Percentiles rank a stretch among this genome's conserved stretches.
phyloP scores from a whole-genome alignment of 2,329 filamentous ascomycete genomes.

The Fusarium sororula region DNA sequence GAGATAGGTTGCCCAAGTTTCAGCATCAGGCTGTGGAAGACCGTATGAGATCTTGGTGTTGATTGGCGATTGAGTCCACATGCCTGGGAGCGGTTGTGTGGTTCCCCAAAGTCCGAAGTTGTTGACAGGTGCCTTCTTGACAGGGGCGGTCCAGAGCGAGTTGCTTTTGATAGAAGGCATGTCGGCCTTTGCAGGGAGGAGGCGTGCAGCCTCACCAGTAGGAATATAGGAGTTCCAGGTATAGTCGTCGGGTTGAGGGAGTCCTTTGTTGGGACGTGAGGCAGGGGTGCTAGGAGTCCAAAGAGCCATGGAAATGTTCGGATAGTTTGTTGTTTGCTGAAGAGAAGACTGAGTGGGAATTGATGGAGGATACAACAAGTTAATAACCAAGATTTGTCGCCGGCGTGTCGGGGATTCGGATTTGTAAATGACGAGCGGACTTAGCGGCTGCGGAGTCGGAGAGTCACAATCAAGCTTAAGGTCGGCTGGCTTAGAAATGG shows the following conservation, averaged over 20 bases:
- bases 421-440: conserved; percentile 35
- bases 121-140: conserved; percentile 27
- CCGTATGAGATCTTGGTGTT: conserved; percentile 33
- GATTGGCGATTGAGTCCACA: conserved; percentile 35
- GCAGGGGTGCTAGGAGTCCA: conserved; percentile 36
- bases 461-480: conserved; percentile 11
- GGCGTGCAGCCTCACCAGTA: conserved; percentile 41
- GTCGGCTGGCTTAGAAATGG: conserved; percentile 31
- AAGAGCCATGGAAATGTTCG: conserved; percentile 38
- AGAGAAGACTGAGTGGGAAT: conserved; percentile 4
- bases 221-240: conserved; percentile 50
- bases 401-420: conserved; percentile 28
- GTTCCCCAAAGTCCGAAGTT: conserved; percentile 39
- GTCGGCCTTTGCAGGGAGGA: conserved; percentile 43
- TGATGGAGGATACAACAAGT: conserved; percentile 11
- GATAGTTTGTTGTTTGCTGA: conserved; percentile 5
- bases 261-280: conserved; percentile 40
- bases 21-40: conserved; percentile 46
- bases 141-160: conserved; percentile 47
- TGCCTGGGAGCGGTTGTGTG: conserved; percentile 31
- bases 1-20: conserved; percentile 40
- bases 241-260: conserved; percentile 50
- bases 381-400: conserved; percentile 18
- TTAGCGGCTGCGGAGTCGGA: conserved; percentile 29
- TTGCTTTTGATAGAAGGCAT: conserved; percentile 48